Base-by-base conservation (phyloP, 768 basidiomycete genomes). In the Hygrocybe coccinea region DNA sequence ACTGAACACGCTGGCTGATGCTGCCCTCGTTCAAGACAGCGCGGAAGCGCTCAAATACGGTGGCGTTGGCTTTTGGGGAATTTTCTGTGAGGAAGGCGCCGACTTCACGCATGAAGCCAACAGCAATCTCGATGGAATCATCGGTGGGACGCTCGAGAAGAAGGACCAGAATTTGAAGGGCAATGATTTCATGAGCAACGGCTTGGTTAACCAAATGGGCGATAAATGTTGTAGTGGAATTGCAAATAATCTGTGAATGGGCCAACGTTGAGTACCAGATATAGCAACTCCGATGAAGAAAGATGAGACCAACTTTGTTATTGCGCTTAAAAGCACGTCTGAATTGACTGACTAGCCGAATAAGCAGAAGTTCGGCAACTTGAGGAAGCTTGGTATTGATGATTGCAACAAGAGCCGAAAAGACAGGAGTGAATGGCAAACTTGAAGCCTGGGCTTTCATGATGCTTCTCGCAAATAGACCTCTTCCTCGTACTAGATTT, bases 381-480 rank as follows among this genome's bases (percentile, higher is more conserved):
- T 93, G 91, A 2, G 97, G 97, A 22, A 99, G 77, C 70, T 99
- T 98, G 54, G 95, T 91, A 69, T 99, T 98, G 78, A 98, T 82
- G 68, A 99, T 92, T 1, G 92, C 82, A 48, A 97, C 91, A 33
- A 98, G 78, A 1, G 91, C 89, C 11, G 95, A 93, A 67, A 98
- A 99, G 10, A 99, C 90, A 3, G 97, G 94, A 0, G 97, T 98
- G 67, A 95, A 99, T 0, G 97, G 95, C 62, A 98, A 85, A 76
- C 97, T 98, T 5, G 94, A 83, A 0, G 95, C 82, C 69, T 99
- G 97, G 5, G 97, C 97, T 67, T 97, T 94, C 97, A 99, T 98
- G 60, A 99, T 79, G 60, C 94, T 95, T 60, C 97, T 77, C 19
- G 91, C 81, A 67, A 98, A 97, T 38, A 99, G 77, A 1, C 97